Percentiles rank a stretch among this genome's conserved stretches.
phyloP scores from a whole-genome alignment of 768 basidiomycete species.

The Bullera alba region DNA sequence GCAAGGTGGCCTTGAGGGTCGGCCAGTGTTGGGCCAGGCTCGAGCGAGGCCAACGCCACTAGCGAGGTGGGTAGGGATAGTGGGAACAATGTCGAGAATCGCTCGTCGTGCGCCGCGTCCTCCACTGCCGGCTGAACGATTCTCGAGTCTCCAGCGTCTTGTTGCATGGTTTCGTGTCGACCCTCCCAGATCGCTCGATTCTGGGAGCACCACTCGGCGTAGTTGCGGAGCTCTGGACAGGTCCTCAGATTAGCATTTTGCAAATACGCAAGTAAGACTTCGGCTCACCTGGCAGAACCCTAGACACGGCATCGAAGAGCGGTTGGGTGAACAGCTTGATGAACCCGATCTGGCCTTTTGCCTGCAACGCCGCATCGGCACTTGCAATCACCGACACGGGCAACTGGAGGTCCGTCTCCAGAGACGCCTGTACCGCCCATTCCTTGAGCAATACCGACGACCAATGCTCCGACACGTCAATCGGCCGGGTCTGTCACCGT shows the following conservation, averaged over 20 bases:
- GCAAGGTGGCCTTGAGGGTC: not conserved
- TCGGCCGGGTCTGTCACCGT: slow-evolving; percentile 71
- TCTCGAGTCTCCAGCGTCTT: slow-evolving; percentile 33
- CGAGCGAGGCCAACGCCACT: slow-evolving; percentile 21
- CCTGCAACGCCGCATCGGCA: slow-evolving; percentile 59
- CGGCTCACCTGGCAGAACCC: slow-evolving; percentile 64
- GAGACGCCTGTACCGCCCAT: slow-evolving; percentile 81
- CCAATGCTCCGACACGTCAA: slow-evolving; percentile 87
- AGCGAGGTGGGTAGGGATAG: slow-evolving; percentile 53
- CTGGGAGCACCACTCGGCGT: slow-evolving; percentile 59
- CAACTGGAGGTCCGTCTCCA: slow-evolving; percentile 72
- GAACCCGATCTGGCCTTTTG: slow-evolving; percentile 81
- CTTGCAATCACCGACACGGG: slow-evolving; percentile 57
- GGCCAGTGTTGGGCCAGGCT: slow-evolving; percentile 8
- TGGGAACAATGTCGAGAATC: slow-evolving; percentile 55
- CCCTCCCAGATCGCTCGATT: slow-evolving; percentile 68
- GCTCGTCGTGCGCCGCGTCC: slow-evolving; percentile 47
- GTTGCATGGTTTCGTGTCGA: slow-evolving; percentile 43
- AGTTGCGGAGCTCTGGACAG: slow-evolving; percentile 59
- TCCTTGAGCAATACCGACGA: slow-evolving; percentile 78
- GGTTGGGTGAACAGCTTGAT: slow-evolving; percentile 75
- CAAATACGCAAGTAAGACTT: not conserved
- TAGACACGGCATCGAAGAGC: slow-evolving; percentile 66
- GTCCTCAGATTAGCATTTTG: not conserved
- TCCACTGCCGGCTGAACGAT: slow-evolving; percentile 27